These are phyloP conservation scores for Quercus glauca DNA, from an alignment of 306 rosid species.

Conservation along the genomic window DNA sequence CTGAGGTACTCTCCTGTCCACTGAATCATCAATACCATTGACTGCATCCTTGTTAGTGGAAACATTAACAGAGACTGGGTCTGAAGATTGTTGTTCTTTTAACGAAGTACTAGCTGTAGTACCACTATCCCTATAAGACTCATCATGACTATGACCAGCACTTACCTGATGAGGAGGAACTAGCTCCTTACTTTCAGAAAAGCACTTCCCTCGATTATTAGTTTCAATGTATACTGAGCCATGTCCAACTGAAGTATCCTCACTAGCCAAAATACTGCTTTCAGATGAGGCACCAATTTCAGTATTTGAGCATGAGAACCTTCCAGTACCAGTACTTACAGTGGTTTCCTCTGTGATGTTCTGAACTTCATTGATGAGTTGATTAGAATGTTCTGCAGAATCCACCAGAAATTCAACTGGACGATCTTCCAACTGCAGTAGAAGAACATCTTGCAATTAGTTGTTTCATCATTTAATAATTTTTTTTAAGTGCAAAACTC, in stretches of 20 bases:
- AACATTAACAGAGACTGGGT: slow-evolving; percentile 60
- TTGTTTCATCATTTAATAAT: neutral
- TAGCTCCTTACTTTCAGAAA: slow-evolving; percentile 68
- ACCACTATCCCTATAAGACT: slow-evolving; percentile 63
- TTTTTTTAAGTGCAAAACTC: neutral
- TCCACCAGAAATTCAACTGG: slow-evolving; percentile 45
- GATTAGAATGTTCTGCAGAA: slow-evolving; percentile 32
- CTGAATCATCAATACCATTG: slow-evolving; percentile 57
- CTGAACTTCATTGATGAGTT: slow-evolving; percentile 32
- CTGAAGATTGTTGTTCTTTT: slow-evolving; percentile 66
- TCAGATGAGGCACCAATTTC: slow-evolving; percentile 44
- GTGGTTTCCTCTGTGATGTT: slow-evolving; percentile 40
- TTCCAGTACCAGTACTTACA: slow-evolving; percentile 37
- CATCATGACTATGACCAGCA: slow-evolving; percentile 52
- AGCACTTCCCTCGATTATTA: slow-evolving; percentile 36
- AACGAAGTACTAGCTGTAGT: slow-evolving; percentile 67
- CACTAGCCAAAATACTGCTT: slow-evolving; percentile 14
- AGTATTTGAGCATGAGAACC: slow-evolving; percentile 29
- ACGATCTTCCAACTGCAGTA: slow-evolving; percentile 66
- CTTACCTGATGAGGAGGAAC: slow-evolving; percentile 73
- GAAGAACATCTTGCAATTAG: slow-evolving; percentile 25
- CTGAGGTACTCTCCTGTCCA: slow-evolving; percentile 49
- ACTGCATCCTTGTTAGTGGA: slow-evolving; percentile 66
- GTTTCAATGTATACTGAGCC: slow-evolving; percentile 48
- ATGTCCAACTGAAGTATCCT: slow-evolving; percentile 36